Percentiles rank a stretch among this genome's conserved stretches.
These are phyloP conservation scores for Metschnikowia anglica DNA, from an alignment of 805 yeast genomes.

Conservation along the genomic window DNA sequence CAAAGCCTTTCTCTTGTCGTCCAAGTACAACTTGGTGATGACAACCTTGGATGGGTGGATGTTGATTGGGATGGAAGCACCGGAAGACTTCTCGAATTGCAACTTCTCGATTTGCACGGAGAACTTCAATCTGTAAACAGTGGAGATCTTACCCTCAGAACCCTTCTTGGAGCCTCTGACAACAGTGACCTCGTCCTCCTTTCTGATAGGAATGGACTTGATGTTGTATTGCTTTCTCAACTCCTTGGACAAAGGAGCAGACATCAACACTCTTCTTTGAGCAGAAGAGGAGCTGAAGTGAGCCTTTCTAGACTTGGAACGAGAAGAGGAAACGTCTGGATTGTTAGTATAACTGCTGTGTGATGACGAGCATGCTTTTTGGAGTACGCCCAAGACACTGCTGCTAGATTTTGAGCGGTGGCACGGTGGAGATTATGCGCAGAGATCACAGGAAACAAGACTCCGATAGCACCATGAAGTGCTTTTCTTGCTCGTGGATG, in stretches of 20 bases:
- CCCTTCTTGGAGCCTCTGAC: conserved; percentile 99
- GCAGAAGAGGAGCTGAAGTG: conserved; percentile 98
- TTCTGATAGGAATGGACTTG: conserved; percentile 95
- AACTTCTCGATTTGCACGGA: conserved; percentile 96
- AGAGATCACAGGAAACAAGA: too few relatives aligned
- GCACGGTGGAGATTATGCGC: too few relatives aligned
- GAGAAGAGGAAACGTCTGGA: conserved; percentile 96
- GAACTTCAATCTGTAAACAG: conserved; percentile 98
- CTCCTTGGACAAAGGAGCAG: conserved; percentile 99
- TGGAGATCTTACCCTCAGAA: conserved; percentile 96
- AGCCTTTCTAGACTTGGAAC: conserved; percentile 99
- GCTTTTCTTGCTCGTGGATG: too few relatives aligned
- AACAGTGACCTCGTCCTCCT: conserved; percentile 92
- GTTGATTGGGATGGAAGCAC: conserved; percentile 96
- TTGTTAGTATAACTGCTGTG: conserved; percentile 33
- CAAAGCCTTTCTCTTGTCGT: conserved; percentile 98
- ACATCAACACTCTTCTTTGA: conserved; percentile 88
- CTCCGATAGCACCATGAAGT: too few relatives aligned
- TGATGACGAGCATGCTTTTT: background rate
- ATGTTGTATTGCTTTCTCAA: conserved; percentile 96
- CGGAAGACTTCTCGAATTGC: conserved; percentile 96
- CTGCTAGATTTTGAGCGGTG: too few relatives aligned
- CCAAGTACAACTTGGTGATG: conserved; percentile 96
- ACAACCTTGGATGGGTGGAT: conserved; percentile 98
- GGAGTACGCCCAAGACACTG: too few relatives aligned